Evolutionary conservation across 2,329 filamentous ascomycete genomes (phyloP).

Genomic region (Aspergillus transmontanensis): DNA sequence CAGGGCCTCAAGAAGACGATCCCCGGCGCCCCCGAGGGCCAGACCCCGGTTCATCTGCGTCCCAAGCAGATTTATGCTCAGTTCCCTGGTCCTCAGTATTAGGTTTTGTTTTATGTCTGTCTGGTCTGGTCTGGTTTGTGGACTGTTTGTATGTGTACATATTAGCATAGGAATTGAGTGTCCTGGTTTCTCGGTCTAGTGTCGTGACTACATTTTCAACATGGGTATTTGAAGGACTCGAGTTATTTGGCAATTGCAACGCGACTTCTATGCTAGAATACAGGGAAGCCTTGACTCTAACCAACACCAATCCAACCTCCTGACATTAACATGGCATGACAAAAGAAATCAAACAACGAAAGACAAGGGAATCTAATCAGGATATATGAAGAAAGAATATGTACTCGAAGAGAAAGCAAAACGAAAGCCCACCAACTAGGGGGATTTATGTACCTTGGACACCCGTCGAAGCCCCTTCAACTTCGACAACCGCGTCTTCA

Average conservation of each 20-base stretch:
- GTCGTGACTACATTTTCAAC: conserved; percentile 8
- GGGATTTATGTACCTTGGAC: conserved; percentile 22
- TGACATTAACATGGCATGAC: neutral
- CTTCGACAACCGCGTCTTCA: conserved; percentile 36
- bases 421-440: conserved; percentile 24
- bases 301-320: conserved; percentile 5
- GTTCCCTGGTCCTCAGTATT: conserved; percentile 42
- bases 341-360: conserved; percentile 10
- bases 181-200: conserved; percentile 28
- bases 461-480: conserved; percentile 29
- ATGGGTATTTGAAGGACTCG: neutral
- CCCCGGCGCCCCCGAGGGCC: conserved; percentile 70
- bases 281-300: conserved; percentile 13
- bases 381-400: conserved; percentile 3
- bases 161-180: conserved; percentile 41
- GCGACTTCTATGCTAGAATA: conserved; percentile 18
- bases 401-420: conserved; percentile 11
- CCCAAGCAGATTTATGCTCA: conserved; percentile 52
- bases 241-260: neutral
- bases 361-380: conserved; percentile 3
- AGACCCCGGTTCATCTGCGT: conserved; percentile 73
- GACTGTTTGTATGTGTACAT: conserved; percentile 39
- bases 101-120: conserved; percentile 25
- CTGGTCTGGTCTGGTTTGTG: conserved; percentile 22
- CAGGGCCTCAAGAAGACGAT: conserved; percentile 82